Evolutionary conservation across 306 rosid genomes (phyloP).

Genomic region (Castanospermum australe): DNA sequence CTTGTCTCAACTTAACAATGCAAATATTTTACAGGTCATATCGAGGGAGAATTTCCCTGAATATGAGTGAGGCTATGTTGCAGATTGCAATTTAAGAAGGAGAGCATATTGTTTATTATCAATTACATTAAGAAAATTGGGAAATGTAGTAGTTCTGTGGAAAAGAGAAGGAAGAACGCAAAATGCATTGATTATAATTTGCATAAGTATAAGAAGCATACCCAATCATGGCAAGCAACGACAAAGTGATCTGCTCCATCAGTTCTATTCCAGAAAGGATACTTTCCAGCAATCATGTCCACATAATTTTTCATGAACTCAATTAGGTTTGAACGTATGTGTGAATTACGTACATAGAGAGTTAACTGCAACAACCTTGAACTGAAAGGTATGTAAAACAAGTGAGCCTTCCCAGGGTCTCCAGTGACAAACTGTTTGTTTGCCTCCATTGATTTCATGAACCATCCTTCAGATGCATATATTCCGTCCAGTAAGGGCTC

Average conservation of each 20-base stretch:
- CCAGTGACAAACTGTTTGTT: constrained; percentile 66
- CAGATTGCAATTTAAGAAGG: neutral
- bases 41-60: neutral
- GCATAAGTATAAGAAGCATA: constrained; percentile 39
- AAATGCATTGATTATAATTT: neutral
- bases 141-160: neutral
- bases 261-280: constrained; percentile 91
- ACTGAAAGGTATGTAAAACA: constrained; percentile 96
- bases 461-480: constrained; percentile 99
- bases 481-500: constrained; percentile 70
- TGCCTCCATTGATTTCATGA: constrained; percentile 74
- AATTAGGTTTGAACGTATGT: constrained; percentile 60
- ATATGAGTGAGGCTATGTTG: neutral
- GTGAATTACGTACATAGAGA: constrained; percentile 71
- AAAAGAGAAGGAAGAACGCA: neutral
- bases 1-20: neutral
- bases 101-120: neutral
- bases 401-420: constrained; percentile 70
- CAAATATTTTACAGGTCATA: neutral
- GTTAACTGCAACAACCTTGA: constrained; percentile 73
- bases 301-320: constrained; percentile 61
- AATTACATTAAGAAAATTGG: neutral
- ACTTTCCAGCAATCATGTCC: constrained; percentile 55
- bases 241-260: constrained; percentile 92
- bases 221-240: constrained; percentile 99